These are phyloP conservation scores for Ustilago tritici DNA, from an alignment of 1,284 basidiomycete genomes.

Conservation along the genomic window DNA sequence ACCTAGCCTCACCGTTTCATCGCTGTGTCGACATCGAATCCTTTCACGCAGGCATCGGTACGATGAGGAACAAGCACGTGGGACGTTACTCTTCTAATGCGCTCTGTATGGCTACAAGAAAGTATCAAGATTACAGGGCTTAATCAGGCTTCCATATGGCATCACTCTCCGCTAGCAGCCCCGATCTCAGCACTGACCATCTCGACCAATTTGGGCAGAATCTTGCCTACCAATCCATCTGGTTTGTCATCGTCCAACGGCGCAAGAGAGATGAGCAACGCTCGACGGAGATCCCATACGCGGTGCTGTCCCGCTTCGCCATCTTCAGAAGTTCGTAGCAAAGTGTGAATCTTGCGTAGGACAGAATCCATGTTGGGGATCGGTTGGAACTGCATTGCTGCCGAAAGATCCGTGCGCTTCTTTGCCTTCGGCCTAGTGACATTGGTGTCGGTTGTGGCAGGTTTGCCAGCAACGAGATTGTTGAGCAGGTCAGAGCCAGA, in stretches of 20 bases:
- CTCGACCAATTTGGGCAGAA: conserved; percentile 16
- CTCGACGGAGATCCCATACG: conserved; percentile 33
- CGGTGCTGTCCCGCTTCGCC: background rate
- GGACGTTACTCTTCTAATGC: background rate
- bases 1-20: too few species aligned
- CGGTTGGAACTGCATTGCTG: conserved; percentile 28
- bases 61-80: too few species aligned
- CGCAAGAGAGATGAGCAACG: conserved; percentile 25
- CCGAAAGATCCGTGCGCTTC: background rate
- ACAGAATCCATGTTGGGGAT: conserved; percentile 37
- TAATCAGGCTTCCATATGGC: background rate
- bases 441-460: background rate
- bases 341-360: conserved; percentile 14
- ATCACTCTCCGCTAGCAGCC: background rate
- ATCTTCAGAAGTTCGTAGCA: too few species aligned
- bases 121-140: too few species aligned
- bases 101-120: background rate
- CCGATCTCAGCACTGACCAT: conserved; percentile 1
- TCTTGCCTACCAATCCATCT: conserved; percentile 1
- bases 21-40: too few species aligned
- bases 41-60: too few species aligned
- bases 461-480: conserved; percentile 17
- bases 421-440: background rate
- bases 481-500: conserved; percentile 28
- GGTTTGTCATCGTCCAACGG: background rate